Evolutionary conservation across 495 filamentous ascomycete genomes (phyloP).

Genomic region (Trichoderma parareesei): DNA sequence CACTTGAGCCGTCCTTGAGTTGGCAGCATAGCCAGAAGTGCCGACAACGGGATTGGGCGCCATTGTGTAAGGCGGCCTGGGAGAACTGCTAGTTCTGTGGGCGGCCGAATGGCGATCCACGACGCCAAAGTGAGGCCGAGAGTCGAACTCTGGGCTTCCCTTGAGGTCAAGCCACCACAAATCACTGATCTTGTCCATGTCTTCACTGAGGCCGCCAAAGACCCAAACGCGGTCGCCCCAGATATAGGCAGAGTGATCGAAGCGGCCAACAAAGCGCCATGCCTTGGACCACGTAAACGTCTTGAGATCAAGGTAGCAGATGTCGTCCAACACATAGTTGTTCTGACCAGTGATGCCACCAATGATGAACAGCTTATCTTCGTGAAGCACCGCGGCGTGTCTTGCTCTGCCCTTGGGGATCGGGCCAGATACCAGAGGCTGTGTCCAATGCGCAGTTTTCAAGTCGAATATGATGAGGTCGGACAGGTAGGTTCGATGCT

Average conservation of each 20-base stretch:
- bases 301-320: conserved; percentile 92
- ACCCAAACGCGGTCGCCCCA: conserved; percentile 89
- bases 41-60: conserved; percentile 38
- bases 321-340: conserved; percentile 83
- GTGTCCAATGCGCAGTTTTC: conserved; percentile 85
- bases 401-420: conserved; percentile 82
- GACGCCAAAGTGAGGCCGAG: conserved; percentile 57
- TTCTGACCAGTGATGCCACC: conserved; percentile 85
- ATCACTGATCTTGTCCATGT: conserved; percentile 93
- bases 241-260: conserved; percentile 88
- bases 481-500: conserved; percentile 88
- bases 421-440: conserved; percentile 74
- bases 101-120: conserved; percentile 38
- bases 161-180: conserved; percentile 96
- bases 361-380: conserved; percentile 91
- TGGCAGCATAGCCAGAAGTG: conserved; percentile 74
- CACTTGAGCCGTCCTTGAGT: conserved; percentile 79
- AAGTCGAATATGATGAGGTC: conserved; percentile 95
- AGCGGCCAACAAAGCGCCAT: conserved; percentile 89
- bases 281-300: conserved; percentile 96
- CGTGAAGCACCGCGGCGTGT: conserved; percentile 88
- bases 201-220: conserved; percentile 87
- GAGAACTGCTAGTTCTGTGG: conserved; percentile 27
- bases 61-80: conserved; percentile 34
- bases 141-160: conserved; percentile 74